Percentiles rank a stretch among this genome's conserved stretches.
phyloP scores from a whole-genome alignment of 106 monocot species.

The Dioscorea alata region DNA sequence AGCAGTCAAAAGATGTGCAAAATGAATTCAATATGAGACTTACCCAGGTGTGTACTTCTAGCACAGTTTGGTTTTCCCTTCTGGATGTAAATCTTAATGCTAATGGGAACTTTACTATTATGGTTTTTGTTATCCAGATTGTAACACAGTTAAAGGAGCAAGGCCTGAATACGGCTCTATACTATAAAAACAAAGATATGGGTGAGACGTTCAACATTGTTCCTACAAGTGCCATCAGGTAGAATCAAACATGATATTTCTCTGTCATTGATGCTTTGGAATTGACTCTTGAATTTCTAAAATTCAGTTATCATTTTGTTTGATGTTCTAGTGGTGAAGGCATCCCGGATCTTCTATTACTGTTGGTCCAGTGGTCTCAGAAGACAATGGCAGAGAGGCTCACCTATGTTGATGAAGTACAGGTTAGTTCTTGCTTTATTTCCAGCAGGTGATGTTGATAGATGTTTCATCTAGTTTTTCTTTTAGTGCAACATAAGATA shows the following conservation, averaged over 20 bases:
- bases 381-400: conserved; percentile 95
- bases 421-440: conserved; percentile 38
- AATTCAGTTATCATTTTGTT: conserved; percentile 9
- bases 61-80: too few species aligned
- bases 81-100: too few species aligned
- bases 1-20: conserved; percentile 81
- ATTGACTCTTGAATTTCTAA: too few species aligned
- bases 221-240: conserved; percentile 98
- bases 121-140: conserved; percentile 36
- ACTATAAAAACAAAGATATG: conserved; percentile 96
- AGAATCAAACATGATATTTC: conserved; percentile 1
- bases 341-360: conserved; percentile 82
- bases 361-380: conserved; percentile 90
- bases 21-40: conserved; percentile 86
- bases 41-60: conserved; percentile 37
- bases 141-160: conserved; percentile 82
- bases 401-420: conserved; percentile 81
- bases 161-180: conserved; percentile 88
- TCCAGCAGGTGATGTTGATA: not conserved
- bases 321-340: conserved; percentile 77
- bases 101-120: too few species aligned
- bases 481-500: too few species aligned
- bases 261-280: too few species aligned
- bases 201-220: conserved; percentile 94
- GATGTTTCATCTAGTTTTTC: too few species aligned